Evolutionary conservation across 306 rosid genomes (phyloP).

Genomic region (Vigna reflexopilosa): DNA sequence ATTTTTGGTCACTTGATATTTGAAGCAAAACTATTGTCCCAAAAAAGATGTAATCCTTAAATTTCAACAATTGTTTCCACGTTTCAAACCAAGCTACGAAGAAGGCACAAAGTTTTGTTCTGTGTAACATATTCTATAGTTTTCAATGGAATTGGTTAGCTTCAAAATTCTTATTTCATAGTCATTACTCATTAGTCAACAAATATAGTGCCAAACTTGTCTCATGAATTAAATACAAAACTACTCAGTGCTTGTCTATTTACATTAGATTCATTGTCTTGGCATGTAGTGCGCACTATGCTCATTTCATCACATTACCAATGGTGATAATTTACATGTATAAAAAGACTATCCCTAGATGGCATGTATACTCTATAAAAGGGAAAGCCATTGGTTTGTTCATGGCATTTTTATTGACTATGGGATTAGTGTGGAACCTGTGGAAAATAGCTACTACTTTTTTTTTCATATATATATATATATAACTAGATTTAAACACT

Average conservation of each 20-base stretch:
- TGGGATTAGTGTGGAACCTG: too few relatives aligned
- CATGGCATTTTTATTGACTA: too few relatives aligned
- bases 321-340: neutral
- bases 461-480: too few relatives aligned
- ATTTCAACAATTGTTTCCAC: neutral
- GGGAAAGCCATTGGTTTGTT: too few relatives aligned
- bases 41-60: neutral
- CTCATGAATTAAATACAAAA: neutral
- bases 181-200: neutral
- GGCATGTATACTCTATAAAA: too few relatives aligned
- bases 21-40: neutral
- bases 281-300: neutral
- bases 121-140: neutral
- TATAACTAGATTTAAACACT: too few relatives aligned
- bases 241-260: neutral
- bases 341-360: too few relatives aligned
- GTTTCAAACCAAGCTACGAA: neutral
- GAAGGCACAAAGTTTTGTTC: neutral
- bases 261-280: neutral
- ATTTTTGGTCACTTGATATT: neutral
- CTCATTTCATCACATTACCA: neutral
- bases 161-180: neutral
- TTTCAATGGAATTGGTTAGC: neutral
- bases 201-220: neutral
- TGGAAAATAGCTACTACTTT: too few relatives aligned